phyloP scores from a whole-genome alignment of 352 stramenopile species.

The Phytophthora pini region DNA sequence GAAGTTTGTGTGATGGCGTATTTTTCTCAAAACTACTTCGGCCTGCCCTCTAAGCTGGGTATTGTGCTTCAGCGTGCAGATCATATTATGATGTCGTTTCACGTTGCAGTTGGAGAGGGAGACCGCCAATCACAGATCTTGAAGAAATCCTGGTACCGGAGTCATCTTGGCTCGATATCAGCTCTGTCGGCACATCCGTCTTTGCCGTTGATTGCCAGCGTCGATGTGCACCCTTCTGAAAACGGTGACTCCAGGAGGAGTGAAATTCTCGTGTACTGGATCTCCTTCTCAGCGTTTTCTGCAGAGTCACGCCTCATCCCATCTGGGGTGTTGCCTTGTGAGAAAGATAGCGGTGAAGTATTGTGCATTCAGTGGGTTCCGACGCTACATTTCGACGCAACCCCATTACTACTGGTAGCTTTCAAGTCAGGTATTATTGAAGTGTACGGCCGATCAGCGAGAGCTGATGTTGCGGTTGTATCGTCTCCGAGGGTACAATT shows the following conservation, averaged over 20 bases:
- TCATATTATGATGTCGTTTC: slow-evolving; percentile 80
- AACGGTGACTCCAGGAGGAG: slow-evolving; percentile 29
- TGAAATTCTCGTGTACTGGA: slow-evolving; percentile 85
- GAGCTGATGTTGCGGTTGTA: slow-evolving; percentile 62
- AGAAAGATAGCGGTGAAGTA: slow-evolving; percentile 49
- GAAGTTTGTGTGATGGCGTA: slow-evolving; percentile 84
- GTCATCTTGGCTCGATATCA: slow-evolving; percentile 70
- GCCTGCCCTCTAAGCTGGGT: slow-evolving; percentile 72
- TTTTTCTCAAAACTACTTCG: slow-evolving; percentile 78
- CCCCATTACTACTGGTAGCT: slow-evolving; percentile 71
- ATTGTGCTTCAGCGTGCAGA: slow-evolving; percentile 80
- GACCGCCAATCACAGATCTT: slow-evolving; percentile 56
- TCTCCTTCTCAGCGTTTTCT: slow-evolving; percentile 87
- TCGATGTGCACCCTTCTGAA: slow-evolving; percentile 44
- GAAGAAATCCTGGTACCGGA: slow-evolving; percentile 85
- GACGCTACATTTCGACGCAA: slow-evolving; percentile 83
- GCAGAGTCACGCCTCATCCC: slow-evolving; percentile 79
- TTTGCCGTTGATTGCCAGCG: slow-evolving; percentile 74
- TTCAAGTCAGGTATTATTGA: slow-evolving; percentile 66
- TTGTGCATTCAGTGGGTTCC: slow-evolving; percentile 86
- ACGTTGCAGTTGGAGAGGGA: slow-evolving; percentile 55
- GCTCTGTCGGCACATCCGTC: slow-evolving; percentile 80
- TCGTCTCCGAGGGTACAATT: slow-evolving; percentile 49
- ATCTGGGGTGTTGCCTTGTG: slow-evolving; percentile 72
- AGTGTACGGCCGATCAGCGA: slow-evolving; percentile 64